These are phyloP conservation scores for Trichoderma sp. DNA, from an alignment of 2,329 filamentous ascomycete species.

Conservation along the genomic window DNA sequence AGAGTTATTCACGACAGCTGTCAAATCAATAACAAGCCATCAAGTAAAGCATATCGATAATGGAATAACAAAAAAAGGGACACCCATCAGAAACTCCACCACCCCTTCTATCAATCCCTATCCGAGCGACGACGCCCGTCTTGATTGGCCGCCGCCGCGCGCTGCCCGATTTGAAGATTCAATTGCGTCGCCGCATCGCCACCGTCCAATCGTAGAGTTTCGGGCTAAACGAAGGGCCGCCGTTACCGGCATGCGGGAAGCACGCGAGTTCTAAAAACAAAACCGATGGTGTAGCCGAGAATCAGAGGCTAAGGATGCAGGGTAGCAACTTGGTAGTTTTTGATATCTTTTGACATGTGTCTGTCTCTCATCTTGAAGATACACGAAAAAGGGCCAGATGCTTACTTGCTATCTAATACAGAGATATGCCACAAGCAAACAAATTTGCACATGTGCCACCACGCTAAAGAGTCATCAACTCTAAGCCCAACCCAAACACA, in stretches of 20 bases:
- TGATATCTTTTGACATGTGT: background rate
- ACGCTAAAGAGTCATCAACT: background rate
- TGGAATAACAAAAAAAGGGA: background rate
- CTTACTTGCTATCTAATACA: background rate
- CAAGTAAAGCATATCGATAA: slow-evolving; percentile 15
- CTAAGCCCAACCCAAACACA: background rate
- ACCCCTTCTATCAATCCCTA: background rate
- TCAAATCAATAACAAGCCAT: background rate
- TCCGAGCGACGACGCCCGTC: background rate
- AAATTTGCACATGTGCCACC: background rate
- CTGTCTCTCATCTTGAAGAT: background rate
- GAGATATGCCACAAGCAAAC: background rate
- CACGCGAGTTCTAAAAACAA: background rate
- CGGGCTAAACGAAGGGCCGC: background rate
- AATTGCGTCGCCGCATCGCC: slow-evolving; percentile 17
- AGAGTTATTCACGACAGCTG: background rate
- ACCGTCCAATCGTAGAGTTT: slow-evolving; percentile 8
- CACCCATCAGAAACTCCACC: background rate
- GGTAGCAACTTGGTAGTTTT: background rate
- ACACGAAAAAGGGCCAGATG: background rate
- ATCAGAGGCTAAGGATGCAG: background rate
- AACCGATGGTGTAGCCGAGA: background rate
- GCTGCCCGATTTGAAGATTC: slow-evolving; percentile 17
- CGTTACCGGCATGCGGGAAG: slow-evolving; percentile 10
- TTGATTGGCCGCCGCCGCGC: slow-evolving; percentile 6